These are phyloP conservation scores for Lactarius akahatsu DNA, from an alignment of 768 basidiomycete species.

Conservation along the genomic window DNA sequence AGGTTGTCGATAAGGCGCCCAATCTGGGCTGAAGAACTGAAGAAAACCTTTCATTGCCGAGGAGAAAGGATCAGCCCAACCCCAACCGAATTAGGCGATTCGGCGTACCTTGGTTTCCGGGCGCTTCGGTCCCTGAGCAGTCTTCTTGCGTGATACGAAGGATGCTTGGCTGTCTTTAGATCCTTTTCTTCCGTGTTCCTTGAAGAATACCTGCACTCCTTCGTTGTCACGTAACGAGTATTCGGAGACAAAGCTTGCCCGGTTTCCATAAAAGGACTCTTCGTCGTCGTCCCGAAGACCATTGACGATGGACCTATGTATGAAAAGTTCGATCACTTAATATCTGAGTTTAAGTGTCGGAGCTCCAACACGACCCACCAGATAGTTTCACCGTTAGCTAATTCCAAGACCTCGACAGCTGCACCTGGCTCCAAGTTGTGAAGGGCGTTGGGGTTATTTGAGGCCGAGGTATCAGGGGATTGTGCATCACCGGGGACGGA, in stretches of 20 bases:
- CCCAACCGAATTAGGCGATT: conserved; percentile 1
- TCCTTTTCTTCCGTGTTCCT: conserved; percentile 65
- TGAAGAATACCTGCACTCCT: conserved; percentile 70
- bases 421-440: conserved; percentile 49
- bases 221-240: conserved; percentile 62
- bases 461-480: conserved; percentile 32
- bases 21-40: conserved; percentile 74
- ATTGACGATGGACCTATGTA: conserved; percentile 74
- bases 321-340: conserved; percentile 29
- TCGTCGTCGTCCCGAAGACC: conserved; percentile 76
- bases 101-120: conserved; percentile 80
- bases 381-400: conserved; percentile 85
- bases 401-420: conserved; percentile 75
- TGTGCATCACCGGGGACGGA: conserved; percentile 38
- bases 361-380: conserved; percentile 52
- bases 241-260: conserved; percentile 73
- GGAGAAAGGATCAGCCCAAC: not conserved
- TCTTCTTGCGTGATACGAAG: conserved; percentile 60
- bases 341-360: conserved; percentile 7
- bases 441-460: conserved; percentile 33
- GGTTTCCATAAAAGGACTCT: conserved; percentile 63
- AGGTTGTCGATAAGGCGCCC: conserved; percentile 81
- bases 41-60: conserved; percentile 54
- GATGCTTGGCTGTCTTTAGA: conserved; percentile 66
- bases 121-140: conserved; percentile 50